phyloP scores from a whole-genome alignment of 805 yeast species.

The Saccharomycodes ludwigii region DNA sequence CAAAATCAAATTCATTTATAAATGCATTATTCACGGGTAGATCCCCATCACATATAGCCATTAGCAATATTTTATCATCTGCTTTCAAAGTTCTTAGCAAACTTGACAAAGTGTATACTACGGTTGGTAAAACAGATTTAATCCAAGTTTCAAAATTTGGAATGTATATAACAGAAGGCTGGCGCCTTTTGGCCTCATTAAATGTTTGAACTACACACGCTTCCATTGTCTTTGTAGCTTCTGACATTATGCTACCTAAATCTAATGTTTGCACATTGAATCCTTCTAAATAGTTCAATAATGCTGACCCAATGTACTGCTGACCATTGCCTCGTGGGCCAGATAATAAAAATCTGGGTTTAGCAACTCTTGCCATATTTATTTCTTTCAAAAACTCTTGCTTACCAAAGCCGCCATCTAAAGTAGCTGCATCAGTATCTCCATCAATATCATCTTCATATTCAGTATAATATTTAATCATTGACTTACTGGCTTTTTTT shows the following conservation, averaged over 20 bases:
- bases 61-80: constrained; percentile 57
- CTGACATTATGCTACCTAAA: constrained; percentile 62
- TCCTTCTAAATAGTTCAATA: constrained; percentile 75
- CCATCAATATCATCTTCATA: constrained; percentile 21
- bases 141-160: constrained; percentile 78
- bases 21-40: constrained; percentile 24
- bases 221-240: constrained; percentile 72
- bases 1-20: constrained; percentile 41
- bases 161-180: constrained; percentile 73
- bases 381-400: constrained; percentile 46
- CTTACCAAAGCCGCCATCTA: constrained; percentile 55
- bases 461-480: constrained; percentile 23
- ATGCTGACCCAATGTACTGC: constrained; percentile 70
- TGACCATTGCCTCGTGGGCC: constrained; percentile 82
- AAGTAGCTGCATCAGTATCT: constrained; percentile 18
- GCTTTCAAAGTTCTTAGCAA: constrained; percentile 56
- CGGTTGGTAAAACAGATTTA: constrained; percentile 51
- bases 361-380: constrained; percentile 53
- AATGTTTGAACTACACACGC: constrained; percentile 72
- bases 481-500: constrained; percentile 14
- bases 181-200: constrained; percentile 78
- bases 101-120: constrained; percentile 59
- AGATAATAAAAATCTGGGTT: constrained; percentile 66
- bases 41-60: constrained; percentile 59
- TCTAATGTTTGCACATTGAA: constrained; percentile 82